Base-by-base conservation (phyloP, 2,329 filamentous ascomycete species). In the Ceratocystis harringtonii region DNA sequence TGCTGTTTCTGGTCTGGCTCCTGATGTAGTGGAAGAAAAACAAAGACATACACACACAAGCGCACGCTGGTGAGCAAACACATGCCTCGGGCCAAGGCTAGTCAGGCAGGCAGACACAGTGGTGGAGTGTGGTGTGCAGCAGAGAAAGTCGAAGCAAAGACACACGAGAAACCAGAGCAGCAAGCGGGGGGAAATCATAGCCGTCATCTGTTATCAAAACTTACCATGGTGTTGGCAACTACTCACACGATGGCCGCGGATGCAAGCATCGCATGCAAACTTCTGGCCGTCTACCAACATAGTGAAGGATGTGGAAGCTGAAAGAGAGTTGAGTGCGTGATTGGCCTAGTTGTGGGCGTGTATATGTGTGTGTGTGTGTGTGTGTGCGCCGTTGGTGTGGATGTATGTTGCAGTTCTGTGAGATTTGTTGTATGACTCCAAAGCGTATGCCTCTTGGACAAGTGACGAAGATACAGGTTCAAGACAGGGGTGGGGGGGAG, bases 181-280 rank as follows among this genome's bases (percentile, higher is more conserved):
- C 17, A 22, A 62, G 45, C 43, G 15, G n/a, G 32, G 32, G 32
- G 32, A 3, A 30, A 45, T 50, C 36, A 30, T 36, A 10, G 28
- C 45, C 17, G 17, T 44, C 25, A 45, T 15, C 12, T 36, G 48
- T 36, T 25, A 52, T 52, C 48, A 25, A 71, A 69, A 82, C 89
- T 80, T 84, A 96, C 92, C 91, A 76, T 85, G 84, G 77, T 99
- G 94, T 76, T 92, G 90, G 81, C 94, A 99, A 75, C 94, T 96
- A 87, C 92, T 97, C 75, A 99, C 94, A 75, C 94, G 90, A 80
- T 99, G 94, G 74, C 94, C 94, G 77, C 94, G 89, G 75, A 99
- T 91, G 79, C 94, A 99, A 78, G 92, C 92, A 79, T 95, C 90
- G 81, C 92, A 97, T 78, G 92, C 92, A 80, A 85, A 97, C 81